phyloP scores from a whole-genome alignment of 139 green algal species.

The Volvox reticuliferus region DNA sequence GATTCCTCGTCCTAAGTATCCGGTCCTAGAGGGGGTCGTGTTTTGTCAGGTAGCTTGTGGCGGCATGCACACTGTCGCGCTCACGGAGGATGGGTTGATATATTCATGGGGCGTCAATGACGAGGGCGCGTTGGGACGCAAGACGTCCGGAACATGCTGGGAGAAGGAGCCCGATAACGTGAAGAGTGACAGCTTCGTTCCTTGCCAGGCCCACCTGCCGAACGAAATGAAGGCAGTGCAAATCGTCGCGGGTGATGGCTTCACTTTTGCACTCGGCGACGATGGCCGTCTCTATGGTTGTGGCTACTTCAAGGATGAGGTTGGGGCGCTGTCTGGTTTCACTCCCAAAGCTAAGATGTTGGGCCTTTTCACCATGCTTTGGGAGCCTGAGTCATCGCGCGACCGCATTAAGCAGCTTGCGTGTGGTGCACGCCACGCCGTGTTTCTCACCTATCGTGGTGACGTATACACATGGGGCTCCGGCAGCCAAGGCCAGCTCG shows the following conservation, averaged over 20 bases:
- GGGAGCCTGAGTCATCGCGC: slow-evolving; percentile 53
- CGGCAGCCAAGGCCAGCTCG: slow-evolving; percentile 88
- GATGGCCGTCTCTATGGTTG: slow-evolving; percentile 86
- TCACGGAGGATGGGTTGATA: slow-evolving; percentile 72
- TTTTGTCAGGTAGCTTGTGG: slow-evolving; percentile 79
- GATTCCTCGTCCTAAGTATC: slow-evolving; percentile 40
- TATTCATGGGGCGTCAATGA: slow-evolving; percentile 94
- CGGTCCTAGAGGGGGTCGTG: slow-evolving; percentile 33
- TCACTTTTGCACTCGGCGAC: slow-evolving; percentile 81
- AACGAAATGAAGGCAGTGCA: slow-evolving; percentile 63
- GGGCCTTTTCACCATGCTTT: slow-evolving; percentile 61
- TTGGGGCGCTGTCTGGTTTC: slow-evolving; percentile 83
- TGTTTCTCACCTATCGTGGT: slow-evolving; percentile 70
- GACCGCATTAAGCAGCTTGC: slow-evolving; percentile 69
- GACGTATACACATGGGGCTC: slow-evolving; percentile 87
- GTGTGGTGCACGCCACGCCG: slow-evolving; percentile 80
- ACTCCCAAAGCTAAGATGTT: slow-evolving; percentile 53
- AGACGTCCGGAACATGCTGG: slow-evolving; percentile 51
- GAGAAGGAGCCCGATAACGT: slow-evolving; percentile 37
- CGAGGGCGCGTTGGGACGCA: slow-evolving; percentile 88
- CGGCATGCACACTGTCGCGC: slow-evolving; percentile 91
- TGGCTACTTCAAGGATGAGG: slow-evolving; percentile 87
- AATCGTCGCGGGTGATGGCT: slow-evolving; percentile 85
- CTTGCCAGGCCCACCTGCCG: slow-evolving; percentile 64
- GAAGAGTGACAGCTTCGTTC: slow-evolving; percentile 62